These are phyloP conservation scores for Saussurea involucrata DNA, from an alignment of 129 eudicot species.

Conservation along the genomic window DNA sequence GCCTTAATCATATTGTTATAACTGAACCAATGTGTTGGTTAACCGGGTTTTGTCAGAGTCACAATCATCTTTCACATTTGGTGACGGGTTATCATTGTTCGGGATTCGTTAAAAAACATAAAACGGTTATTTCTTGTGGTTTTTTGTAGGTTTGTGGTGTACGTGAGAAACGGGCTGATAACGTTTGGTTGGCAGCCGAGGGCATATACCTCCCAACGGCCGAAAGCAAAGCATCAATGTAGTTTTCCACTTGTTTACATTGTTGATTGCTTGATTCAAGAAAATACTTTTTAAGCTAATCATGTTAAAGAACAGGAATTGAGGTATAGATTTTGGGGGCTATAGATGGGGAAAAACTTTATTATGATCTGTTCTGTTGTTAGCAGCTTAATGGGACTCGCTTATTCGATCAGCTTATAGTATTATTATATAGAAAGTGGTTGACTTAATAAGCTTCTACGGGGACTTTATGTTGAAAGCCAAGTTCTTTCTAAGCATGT, in stretches of 20 bases:
- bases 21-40: not conserved
- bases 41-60: too few species aligned
- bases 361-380: not conserved
- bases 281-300: conserved; percentile 16
- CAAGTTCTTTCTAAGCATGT: too few species aligned
- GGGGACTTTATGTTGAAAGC: too few species aligned
- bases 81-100: not conserved
- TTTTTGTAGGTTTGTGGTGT: conserved; percentile 89
- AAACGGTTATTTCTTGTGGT: not conserved
- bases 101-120: not conserved
- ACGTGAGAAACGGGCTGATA: conserved; percentile 72
- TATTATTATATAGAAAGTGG: too few species aligned
- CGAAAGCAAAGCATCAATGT: conserved; percentile 46
- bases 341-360: not conserved
- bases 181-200: conserved; percentile 96
- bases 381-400: too few species aligned
- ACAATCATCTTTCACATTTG: not conserved
- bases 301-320: not conserved
- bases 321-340: not conserved
- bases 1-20: not conserved
- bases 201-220: conserved; percentile 82
- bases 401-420: too few species aligned
- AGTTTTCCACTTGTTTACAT: conserved; percentile 4
- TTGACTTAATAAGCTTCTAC: too few species aligned
- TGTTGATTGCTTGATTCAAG: not conserved